Evolutionary conservation across 176 grass and related monocot species (phyloP).

Genomic region (Metroxylon sagu): DNA sequence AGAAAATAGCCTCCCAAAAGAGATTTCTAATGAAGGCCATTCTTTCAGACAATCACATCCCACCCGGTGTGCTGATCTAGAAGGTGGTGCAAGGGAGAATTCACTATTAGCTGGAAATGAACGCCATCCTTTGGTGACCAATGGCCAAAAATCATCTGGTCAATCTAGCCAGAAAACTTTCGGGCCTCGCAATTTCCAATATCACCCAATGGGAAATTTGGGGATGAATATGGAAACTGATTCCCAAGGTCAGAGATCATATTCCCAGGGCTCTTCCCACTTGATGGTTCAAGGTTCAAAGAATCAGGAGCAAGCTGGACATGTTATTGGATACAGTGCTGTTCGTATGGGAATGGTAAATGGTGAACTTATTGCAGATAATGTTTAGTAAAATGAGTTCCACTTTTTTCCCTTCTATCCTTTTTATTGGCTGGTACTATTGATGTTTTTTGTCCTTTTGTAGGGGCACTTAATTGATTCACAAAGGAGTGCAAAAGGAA

Average conservation of each 20-base stretch:
- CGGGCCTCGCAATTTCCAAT: constrained; percentile 43
- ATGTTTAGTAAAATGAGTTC: constrained; percentile 4
- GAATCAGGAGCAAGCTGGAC: constrained; percentile 39
- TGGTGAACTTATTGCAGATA: background rate
- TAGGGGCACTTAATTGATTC: constrained; percentile 18
- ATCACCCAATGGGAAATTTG: constrained; percentile 37
- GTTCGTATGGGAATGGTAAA: constrained; percentile 36
- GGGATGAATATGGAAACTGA: constrained; percentile 49
- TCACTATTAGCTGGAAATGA: constrained; percentile 34
- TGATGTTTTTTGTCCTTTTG: constrained; percentile 1
- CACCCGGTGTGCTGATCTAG: constrained; percentile 24
- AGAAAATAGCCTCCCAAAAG: constrained; percentile 36
- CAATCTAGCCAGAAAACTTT: constrained; percentile 36
- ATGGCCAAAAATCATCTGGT: constrained; percentile 19
- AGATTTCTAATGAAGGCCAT: constrained; percentile 31
- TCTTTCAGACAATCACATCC: constrained; percentile 22
- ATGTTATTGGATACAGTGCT: constrained; percentile 40
- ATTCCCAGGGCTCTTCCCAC: constrained; percentile 31
- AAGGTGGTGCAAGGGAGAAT: constrained; percentile 36
- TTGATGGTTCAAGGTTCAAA: constrained; percentile 39
- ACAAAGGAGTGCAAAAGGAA: constrained; percentile 50
- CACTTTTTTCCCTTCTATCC: constrained; percentile 9
- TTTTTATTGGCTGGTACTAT: constrained; percentile 1
- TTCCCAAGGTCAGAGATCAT: constrained; percentile 27
- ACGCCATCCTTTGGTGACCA: constrained; percentile 10